A percentile compares a stretch with the other conserved stretches of the same genome.
Evolutionary conservation across 2,329 filamentous ascomycete species (phyloP).

Genomic region (Aspergillus sojae): DNA sequence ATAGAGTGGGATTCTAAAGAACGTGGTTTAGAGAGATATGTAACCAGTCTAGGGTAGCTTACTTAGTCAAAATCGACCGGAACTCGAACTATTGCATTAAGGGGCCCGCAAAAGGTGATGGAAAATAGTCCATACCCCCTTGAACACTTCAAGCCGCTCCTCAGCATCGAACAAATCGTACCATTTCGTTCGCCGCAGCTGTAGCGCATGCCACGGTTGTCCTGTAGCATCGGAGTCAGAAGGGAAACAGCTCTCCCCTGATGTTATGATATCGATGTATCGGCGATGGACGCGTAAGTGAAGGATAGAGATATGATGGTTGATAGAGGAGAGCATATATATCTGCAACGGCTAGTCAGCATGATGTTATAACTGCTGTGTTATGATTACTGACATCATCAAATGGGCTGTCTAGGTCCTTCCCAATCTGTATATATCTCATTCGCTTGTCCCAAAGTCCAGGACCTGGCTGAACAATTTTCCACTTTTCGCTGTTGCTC

Average conservation of each 20-base stretch:
- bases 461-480: constrained; percentile 52
- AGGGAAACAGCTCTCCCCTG: constrained; percentile 40
- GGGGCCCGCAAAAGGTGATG: constrained; percentile 52
- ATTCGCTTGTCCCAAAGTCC: constrained; percentile 60
- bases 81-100: constrained; percentile 10
- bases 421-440: constrained; percentile 60
- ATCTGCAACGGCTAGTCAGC: constrained; percentile 45
- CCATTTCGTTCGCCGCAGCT: constrained; percentile 60
- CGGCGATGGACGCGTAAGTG: constrained; percentile 59
- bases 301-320: constrained; percentile 64
- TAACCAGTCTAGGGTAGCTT: neutral
- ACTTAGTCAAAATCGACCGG: neutral
- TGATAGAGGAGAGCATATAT: constrained; percentile 64
- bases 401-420: constrained; percentile 48
- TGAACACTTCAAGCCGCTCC: constrained; percentile 59
- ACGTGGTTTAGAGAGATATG: neutral
- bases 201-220: constrained; percentile 54
- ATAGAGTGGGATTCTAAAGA: neutral
- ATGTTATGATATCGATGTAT: constrained; percentile 59
- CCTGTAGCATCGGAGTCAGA: constrained; percentile 27
- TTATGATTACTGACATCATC: constrained; percentile 53
- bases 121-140: constrained; percentile 61
- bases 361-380: neutral
- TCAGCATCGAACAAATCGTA: constrained; percentile 59
- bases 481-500: constrained; percentile 56